Conservation (phyloP, 257 asterid species). For the Solanum rostratum region DNA sequence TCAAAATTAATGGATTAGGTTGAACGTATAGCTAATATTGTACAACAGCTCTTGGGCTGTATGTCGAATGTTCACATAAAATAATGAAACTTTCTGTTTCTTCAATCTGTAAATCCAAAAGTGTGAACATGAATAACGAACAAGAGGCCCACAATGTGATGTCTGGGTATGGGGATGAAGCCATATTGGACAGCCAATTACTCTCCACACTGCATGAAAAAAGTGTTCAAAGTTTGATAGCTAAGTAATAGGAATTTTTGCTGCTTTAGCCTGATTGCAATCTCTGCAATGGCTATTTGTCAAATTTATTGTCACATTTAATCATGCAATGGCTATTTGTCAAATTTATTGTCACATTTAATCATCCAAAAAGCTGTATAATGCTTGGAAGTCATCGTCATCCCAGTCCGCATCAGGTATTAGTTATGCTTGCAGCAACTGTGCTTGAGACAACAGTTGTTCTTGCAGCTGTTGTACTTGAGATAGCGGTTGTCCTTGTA, state of each 20-base stretch:
- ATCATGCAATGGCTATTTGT: neutral
- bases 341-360: neutral
- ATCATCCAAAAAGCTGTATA: neutral
- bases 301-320: neutral
- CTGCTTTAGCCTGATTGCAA: neutral
- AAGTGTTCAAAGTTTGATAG: neutral
- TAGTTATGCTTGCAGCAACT: too few species aligned
- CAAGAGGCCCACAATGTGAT: neutral
- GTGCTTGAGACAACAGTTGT: too few species aligned
- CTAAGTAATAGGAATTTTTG: neutral
- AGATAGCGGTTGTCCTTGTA: slow-evolving; percentile 24
- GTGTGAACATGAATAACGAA: neutral
- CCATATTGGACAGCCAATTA: neutral
- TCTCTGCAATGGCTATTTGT: neutral
- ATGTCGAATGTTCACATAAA: too few species aligned
- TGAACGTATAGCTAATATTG: too few species aligned
- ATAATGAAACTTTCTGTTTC: neutral
- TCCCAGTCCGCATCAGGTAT: too few species aligned
- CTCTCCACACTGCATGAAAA: neutral
- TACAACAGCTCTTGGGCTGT: too few species aligned
- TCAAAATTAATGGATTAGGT: too few species aligned
- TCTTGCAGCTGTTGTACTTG: neutral
- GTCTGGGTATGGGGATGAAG: neutral
- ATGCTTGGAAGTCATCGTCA: too few species aligned
- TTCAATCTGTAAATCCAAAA: neutral